Evolutionary conservation across 768 basidiomycete genomes (phyloP), one percentile per base, ranked within the genome.

Genomic region (Leccinum boreale): DNA sequence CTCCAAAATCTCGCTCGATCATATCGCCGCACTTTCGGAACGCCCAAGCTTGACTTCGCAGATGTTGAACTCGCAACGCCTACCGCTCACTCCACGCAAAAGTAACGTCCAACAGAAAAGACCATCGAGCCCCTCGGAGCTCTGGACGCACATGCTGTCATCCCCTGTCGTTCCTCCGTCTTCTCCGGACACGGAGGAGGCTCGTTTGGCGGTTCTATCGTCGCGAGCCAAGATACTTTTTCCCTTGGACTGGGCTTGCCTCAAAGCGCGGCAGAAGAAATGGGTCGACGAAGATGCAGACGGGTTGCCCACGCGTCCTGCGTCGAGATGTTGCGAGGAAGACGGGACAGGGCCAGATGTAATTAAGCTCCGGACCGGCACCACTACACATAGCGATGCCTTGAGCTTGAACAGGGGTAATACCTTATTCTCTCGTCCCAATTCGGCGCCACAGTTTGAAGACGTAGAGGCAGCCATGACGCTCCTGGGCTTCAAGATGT

Each of bases 211-310:
- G 4, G 63, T 52, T 24, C 59, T 73, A 12, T 55, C 71, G 8
- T 67, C 65, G 42, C 74, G 76, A 11, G 55, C 71, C 33, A 78
- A 79, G 62, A 74, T 73, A 19, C 76, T 79, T 23, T 78, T 78
- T 29, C 86, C 87, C 12, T 74, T 90, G 56, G 89, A 90, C 65
- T 89, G 86, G 86, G 87, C 87, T 0, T 90, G 87, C 70, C 86
- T 86, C 47, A 75, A 73, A 26, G 74, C 71, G 50, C 71, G 77
- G 55, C 69, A 68, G 50, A 74, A 60, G 45, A 62, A 52, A 24
- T 57, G 71, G 62, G 49, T 15, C 19, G 67, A 71, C 53, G 65
- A 65, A 56, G 61, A 70, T 26, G 51, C 60, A 53, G 60, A 62
- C n/a, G 49, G 45, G 12, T 33, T 53, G 6, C 45, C 46, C 28